These are phyloP conservation scores for Eutypella sp. DNA, from an alignment of 2,329 filamentous ascomycete species.

Conservation along the genomic window DNA sequence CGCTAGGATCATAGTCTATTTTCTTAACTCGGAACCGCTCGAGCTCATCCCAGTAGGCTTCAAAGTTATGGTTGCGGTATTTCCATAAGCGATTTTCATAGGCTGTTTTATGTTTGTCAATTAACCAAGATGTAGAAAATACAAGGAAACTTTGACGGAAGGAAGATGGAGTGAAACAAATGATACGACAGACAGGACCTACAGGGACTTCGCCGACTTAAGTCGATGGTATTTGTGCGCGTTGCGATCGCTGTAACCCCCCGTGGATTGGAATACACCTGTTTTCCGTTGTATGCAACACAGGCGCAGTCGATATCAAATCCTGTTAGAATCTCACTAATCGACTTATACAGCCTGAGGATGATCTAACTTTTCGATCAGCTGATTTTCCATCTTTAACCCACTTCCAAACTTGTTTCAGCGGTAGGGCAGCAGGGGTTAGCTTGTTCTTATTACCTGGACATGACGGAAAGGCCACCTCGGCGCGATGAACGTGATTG, in stretches of 20 bases:
- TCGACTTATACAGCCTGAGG: not conserved
- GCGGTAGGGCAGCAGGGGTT: not conserved
- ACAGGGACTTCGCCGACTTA: constrained; percentile 1
- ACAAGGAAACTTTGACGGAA: too few relatives aligned
- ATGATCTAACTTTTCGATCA: not conserved
- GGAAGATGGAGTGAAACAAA: not conserved
- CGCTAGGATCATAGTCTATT: not conserved
- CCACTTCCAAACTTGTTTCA: too few relatives aligned
- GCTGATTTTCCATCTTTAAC: not conserved
- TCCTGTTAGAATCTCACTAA: not conserved
- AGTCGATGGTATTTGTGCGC: not conserved
- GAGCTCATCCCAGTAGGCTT: not conserved
- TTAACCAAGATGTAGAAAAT: not conserved
- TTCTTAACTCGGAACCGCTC: not conserved
- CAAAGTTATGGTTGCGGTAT: not conserved
- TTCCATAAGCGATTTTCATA: constrained; percentile 1
- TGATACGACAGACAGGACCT: not conserved
- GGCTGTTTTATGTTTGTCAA: not conserved
- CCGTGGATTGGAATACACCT: not conserved
- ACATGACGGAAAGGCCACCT: constrained; percentile 1
- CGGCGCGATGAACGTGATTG: constrained; percentile 1
- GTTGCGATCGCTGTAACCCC: not conserved
- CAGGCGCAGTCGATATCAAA: constrained; percentile 1
- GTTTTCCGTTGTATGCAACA: not conserved
- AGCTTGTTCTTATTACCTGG: not conserved